Evolutionary conservation across 352 stramenopile species (phyloP).

Genomic region (Globisporangium orthogonon): DNA sequence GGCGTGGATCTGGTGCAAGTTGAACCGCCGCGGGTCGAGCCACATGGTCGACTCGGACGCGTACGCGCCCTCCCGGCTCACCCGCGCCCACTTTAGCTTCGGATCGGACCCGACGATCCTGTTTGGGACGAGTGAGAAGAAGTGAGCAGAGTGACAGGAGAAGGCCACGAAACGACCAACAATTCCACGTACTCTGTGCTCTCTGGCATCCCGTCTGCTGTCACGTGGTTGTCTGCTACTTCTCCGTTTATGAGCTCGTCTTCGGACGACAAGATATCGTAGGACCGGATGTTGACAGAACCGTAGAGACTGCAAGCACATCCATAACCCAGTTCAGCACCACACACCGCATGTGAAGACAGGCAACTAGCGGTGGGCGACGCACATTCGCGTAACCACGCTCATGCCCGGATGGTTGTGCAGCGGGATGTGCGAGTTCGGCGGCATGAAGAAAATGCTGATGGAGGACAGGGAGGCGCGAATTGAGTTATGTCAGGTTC

Average conservation of each 20-base stretch:
- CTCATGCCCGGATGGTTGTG: constrained; percentile 85
- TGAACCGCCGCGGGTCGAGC: constrained; percentile 76
- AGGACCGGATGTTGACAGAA: constrained; percentile 62
- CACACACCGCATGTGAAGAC: not conserved
- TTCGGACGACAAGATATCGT: constrained; percentile 54
- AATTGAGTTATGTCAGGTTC: not conserved
- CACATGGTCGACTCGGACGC: constrained; percentile 64
- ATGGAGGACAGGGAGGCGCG: constrained; percentile 1
- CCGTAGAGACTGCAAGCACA: constrained; percentile 52
- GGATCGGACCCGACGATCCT: constrained; percentile 31
- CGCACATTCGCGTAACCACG: constrained; percentile 77
- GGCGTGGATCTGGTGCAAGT: constrained; percentile 74
- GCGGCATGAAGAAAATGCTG: constrained; percentile 83
- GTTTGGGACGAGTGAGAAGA: not conserved
- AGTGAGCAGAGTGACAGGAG: not conserved
- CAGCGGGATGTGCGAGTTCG: constrained; percentile 63
- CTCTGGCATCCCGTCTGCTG: not conserved
- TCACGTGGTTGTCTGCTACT: not conserved
- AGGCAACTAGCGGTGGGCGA: not conserved
- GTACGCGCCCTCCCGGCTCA: constrained; percentile 55
- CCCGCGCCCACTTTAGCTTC: constrained; percentile 50
- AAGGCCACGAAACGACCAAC: not conserved
- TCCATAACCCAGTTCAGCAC: not conserved
- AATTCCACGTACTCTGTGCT: constrained; percentile 24
- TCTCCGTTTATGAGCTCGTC: constrained; percentile 17